Evolutionary conservation across 129 eudicot genomes (phyloP), one percentile per base, ranked within the genome.

Genomic region (Dittrichia graveolens): DNA sequence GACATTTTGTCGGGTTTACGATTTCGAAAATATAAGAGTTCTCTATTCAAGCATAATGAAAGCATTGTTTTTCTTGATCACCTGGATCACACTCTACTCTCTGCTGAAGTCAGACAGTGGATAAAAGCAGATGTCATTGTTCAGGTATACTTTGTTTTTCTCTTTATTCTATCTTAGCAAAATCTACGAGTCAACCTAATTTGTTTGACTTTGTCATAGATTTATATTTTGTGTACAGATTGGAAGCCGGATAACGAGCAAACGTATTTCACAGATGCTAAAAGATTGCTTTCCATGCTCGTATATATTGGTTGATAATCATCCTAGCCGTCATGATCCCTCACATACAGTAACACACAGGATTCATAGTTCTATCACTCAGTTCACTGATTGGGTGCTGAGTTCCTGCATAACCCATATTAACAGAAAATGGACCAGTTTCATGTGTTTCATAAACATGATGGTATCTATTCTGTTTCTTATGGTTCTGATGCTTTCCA

Each of bases 271-370:
- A 63, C 85, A 87, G 39, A 77, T 89, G 95, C 72, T 93, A 64
- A 89, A 93, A 78, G 71, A 75, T 66, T 78, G 83, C 79, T 75
- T 59, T 44, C 92, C 96, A 13, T 84, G 85, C 79, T 74, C 96
- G 8, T 90, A 89, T 83, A 82, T 93, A 48, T 46, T 93, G 80
- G 88, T 93, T 54, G 98, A 87, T 46, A 67, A 84, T 38, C 99
- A 94, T 83, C 89, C 96, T 47, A 82, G 75, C 68, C 99, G 99
- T 24, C 97, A 94, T 52, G 99, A 94, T 82, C 97, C 99, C 61
- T 84, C 89, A 46, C 91, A 94, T 78, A 86, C 86, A 61, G 83
- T 88, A 61, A 85, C 99, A 64, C 96, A 94, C 73, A 82, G 99
- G 83, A 85, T 94, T 62, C 88, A 88, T 60, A 76, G 85, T 79